Conservation (phyloP, 495 filamentous ascomycete species). For the Aspergillus incahuasiensis region DNA sequence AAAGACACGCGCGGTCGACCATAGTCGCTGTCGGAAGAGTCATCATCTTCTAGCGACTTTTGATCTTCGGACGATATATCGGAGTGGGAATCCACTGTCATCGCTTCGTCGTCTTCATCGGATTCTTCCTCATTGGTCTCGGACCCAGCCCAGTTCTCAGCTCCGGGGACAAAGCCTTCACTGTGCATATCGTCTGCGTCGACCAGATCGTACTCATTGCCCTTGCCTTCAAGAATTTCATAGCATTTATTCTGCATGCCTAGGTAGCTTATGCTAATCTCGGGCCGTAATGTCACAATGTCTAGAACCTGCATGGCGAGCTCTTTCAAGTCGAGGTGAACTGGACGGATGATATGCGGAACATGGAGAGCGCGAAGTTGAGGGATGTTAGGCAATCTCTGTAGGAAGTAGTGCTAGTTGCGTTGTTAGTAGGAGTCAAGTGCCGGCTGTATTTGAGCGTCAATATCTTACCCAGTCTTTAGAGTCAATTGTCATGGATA, state of each 20-base stretch:
- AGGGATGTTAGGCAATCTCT: conserved; percentile 69
- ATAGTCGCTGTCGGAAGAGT: conserved; percentile 49
- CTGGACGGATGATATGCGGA: conserved; percentile 62
- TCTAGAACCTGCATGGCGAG: conserved; percentile 81
- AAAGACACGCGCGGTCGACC: conserved; percentile 50
- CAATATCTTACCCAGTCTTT: conserved; percentile 72
- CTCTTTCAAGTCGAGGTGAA: conserved; percentile 59
- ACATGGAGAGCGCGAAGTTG: conserved; percentile 77
- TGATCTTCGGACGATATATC: conserved; percentile 34
- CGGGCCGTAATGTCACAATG: conserved; percentile 79
- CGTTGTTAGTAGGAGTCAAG: conserved; percentile 4
- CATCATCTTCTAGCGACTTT: conserved; percentile 45
- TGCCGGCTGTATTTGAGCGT: neutral
- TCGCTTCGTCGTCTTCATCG: conserved; percentile 39
- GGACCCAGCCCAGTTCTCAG: conserved; percentile 37
- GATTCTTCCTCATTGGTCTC: conserved; percentile 47
- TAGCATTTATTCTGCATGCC: conserved; percentile 82
- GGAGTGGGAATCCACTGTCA: conserved; percentile 37
- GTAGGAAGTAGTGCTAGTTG: conserved; percentile 78
- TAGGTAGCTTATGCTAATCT: conserved; percentile 78
- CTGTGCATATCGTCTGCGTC: conserved; percentile 35
- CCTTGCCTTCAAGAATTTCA: conserved; percentile 71
- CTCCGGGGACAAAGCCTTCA: conserved; percentile 39
- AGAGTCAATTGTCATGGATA: conserved; percentile 73
- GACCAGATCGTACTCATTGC: conserved; percentile 37